Evolutionary conservation across 2,329 filamentous ascomycete species (phyloP), one percentile per base, ranked within the genome.

Genomic region (Cercospora sesami): DNA sequence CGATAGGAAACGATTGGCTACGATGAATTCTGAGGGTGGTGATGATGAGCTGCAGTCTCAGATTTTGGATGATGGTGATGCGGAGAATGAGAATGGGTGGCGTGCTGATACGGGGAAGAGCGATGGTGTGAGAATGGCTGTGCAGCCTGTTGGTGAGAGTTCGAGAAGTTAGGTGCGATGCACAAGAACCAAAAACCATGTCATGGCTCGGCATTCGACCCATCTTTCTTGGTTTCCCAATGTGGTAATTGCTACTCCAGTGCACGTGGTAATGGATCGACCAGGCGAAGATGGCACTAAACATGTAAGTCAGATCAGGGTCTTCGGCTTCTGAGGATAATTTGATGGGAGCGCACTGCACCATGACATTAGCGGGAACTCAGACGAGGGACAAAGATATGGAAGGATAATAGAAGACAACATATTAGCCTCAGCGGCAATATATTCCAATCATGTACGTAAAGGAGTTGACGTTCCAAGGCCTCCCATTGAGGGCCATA

Each of bases 1-100:
- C 63, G 86, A 87, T 66, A 60, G 67, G 30, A 61, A 68, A 53
- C 65, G 69, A 31, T 23, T 58, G 18, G 51, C 26, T 18, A 59
- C 36, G 64, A 26, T 48, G 45, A 51, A 23, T 31, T 18, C 5
- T 45, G 59, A 26, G 64, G 66, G 9, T 60, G 57, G 48, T 4
- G 67, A 65, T 33, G 67, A 64, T 16, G 61, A 60, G 7, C 61
- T 48, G 31, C 42, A 51, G 7, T 63, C 55, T 14, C 59, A 62
- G 12, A 58, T 33, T 18, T 58, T 36, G 62, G 69, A 59, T 59
- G 42, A 71, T 53, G 31, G 18, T 14, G n/a, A 42, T n/a, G 36
- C 9, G 16, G 63, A 64, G 16, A 45, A 48, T 28, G 66, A 65
- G 16, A 39, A 14, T 12, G 63, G 65, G 39, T 68, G 59, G 59